phyloP scores from a whole-genome alignment of 2,329 filamentous ascomycete species.

The Aureobasidium zeae region DNA sequence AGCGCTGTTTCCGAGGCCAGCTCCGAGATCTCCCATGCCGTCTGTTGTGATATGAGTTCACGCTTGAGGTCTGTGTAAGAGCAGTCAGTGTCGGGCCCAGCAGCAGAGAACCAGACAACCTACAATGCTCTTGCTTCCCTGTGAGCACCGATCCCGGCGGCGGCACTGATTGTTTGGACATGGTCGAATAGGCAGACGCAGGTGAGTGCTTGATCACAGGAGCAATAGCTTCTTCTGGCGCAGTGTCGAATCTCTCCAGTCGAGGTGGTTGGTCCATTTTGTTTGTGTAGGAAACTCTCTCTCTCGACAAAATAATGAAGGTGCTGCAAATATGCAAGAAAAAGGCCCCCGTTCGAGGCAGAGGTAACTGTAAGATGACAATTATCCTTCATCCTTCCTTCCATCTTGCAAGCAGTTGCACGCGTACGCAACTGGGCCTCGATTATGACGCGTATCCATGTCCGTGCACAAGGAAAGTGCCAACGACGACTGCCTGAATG shows the following conservation, averaged over 20 bases:
- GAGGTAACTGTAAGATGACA: no score
- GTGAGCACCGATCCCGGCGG: conserved; percentile 60
- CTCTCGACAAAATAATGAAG: no score
- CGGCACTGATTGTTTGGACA: conserved; percentile 38
- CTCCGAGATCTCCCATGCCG: conserved; percentile 80
- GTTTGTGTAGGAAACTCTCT: no score
- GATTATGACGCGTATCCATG: no score
- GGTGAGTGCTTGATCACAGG: conserved; percentile 14
- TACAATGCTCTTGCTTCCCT: conserved; percentile 97
- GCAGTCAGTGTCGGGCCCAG: not conserved
- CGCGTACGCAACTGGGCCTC: no score
- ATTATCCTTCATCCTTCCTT: no score
- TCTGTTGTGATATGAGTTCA: conserved; percentile 85
- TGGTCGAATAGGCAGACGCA: conserved; percentile 20
- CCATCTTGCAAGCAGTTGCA: no score
- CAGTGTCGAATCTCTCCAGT: conserved; percentile 18
- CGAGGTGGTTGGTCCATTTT: no score
- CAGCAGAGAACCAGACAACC: conserved; percentile 30
- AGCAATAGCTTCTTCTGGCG: conserved; percentile 17
- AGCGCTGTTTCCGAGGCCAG: conserved; percentile 91
- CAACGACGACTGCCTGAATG: no score
- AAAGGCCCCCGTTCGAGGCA: no score
- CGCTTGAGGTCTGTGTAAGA: conserved; percentile 70
- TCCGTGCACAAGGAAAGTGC: no score
- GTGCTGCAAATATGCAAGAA: no score